phyloP scores from a whole-genome alignment of 1,284 basidiomycete genomes.

The Trametes hirsuta region DNA sequence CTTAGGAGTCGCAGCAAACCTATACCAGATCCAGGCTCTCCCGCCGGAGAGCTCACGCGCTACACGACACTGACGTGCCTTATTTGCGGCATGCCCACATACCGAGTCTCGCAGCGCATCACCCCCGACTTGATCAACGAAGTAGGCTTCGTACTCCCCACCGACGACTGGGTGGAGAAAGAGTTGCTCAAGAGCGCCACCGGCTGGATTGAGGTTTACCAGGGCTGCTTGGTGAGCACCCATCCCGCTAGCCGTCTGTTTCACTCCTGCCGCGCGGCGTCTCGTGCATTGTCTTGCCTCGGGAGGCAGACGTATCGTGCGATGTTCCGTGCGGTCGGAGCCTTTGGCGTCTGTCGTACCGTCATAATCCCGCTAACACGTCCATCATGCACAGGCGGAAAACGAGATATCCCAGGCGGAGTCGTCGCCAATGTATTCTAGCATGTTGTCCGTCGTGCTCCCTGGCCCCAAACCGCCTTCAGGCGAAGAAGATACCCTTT shows the following conservation, averaged over 20 bases:
- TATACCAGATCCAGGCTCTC: slow-evolving; percentile 42
- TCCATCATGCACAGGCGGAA: slow-evolving; percentile 44
- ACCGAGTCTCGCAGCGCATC: slow-evolving; percentile 69
- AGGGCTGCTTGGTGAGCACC: slow-evolving; percentile 65
- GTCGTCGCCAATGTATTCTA: slow-evolving; percentile 54
- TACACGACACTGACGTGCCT: slow-evolving; percentile 71
- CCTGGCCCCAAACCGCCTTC: slow-evolving; percentile 36
- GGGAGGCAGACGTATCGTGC: slow-evolving; percentile 1
- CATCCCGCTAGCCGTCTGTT: background rate
- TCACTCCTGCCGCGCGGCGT: background rate
- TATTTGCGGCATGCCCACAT: slow-evolving; percentile 63
- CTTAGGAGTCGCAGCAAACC: slow-evolving; percentile 62
- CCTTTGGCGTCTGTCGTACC: slow-evolving; percentile 7
- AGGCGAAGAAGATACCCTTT: slow-evolving; percentile 16
- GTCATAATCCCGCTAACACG: slow-evolving; percentile 16
- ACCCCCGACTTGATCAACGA: slow-evolving; percentile 60
- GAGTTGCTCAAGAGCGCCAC: slow-evolving; percentile 66
- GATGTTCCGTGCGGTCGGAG: slow-evolving; percentile 14
- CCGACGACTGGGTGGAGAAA: slow-evolving; percentile 74
- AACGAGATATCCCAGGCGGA: slow-evolving; percentile 48
- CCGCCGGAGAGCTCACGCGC: slow-evolving; percentile 52
- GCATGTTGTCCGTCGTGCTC: slow-evolving; percentile 56
- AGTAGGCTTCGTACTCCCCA: slow-evolving; percentile 69
- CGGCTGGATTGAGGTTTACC: slow-evolving; percentile 76
- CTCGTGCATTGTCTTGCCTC: background rate